Base-by-base conservation (phyloP, 1,139 yeast genomes). In the Diutina rugosa region DNA sequence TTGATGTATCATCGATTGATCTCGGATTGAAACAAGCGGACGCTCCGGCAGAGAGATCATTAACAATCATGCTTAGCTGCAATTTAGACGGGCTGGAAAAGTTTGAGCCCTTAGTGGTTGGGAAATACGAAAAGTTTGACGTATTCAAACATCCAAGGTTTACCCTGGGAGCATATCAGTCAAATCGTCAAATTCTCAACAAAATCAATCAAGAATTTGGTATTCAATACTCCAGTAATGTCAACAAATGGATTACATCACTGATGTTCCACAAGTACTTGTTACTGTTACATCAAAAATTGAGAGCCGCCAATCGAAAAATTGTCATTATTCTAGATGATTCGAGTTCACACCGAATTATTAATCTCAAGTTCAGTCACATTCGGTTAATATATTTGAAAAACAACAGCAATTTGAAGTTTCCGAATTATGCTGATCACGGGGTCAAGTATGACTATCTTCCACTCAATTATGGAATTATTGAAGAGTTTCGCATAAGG, bases 221-320 rank as follows among this genome's bases (percentile, higher is more conserved):
- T 35, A 70, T 84, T 9, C 72, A 77, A 28, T 83, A 82, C 66
- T 82, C 81, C 61, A 79, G 84, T 56, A 83, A 84, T 61, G 74
- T 78, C 56, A 81, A 81, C 66, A 81, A 82, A 58, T 82, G 87
- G 87, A 71, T 84, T 46, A 83, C 88, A 1, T 79, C 85, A n/a
- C 79, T 82, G 46, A 70, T 82, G 68, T 82, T 84, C 62, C 85
- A 83, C 61, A 82, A 82, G 62, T 84, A 85, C 76, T 65, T 84
- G 30, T 71, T 80, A 2, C 73, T 82, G 7, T 69, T 84, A 64
- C 88, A 84, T 61, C 85, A 82, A 62, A 76, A 85, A 61, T 63
- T 76, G 9, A 64, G 70, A 10, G 61, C 67, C 3, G 74, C 76
- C 1, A 59, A 63, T 14, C 68, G 87, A 57, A 80, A 81, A 58